phyloP scores from a whole-genome alignment of 345 rosid genomes.

The Eutrema yunnanense region DNA sequence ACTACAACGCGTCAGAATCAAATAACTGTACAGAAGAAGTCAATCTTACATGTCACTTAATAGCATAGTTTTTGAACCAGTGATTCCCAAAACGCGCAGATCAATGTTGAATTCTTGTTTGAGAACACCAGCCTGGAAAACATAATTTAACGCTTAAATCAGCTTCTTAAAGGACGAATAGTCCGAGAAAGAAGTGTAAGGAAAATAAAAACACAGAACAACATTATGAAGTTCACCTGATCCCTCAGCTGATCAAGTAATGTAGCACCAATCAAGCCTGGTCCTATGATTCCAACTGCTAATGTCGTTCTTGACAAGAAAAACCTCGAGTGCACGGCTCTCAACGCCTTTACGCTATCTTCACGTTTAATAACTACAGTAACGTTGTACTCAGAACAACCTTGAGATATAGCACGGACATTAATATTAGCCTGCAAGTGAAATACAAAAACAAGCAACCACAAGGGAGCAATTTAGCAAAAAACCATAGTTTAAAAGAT shows the following conservation, averaged over 20 bases:
- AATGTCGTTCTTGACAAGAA: constrained; percentile 87
- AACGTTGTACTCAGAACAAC: constrained; percentile 95
- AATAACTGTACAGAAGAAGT: constrained; percentile 4
- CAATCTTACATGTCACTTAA: constrained; percentile 77
- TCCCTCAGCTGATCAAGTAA: constrained; percentile 93
- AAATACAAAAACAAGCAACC: neutral
- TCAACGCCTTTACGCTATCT: constrained; percentile 88
- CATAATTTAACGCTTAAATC: neutral
- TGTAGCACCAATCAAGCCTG: constrained; percentile 92
- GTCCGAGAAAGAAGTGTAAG: neutral
- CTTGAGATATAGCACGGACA: constrained; percentile 97
- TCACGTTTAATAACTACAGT: constrained; percentile 85
- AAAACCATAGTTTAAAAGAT: neutral
- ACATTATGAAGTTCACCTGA: constrained; percentile 52
- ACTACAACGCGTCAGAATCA: neutral
- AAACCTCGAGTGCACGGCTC: constrained; percentile 98
- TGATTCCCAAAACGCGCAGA: constrained; percentile 94
- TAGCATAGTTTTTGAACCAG: constrained; percentile 73
- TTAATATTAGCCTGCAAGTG: constrained; percentile 82
- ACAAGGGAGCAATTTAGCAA: neutral
- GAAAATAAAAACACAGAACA: neutral
- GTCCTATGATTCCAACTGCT: constrained; percentile 93
- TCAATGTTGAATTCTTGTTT: constrained; percentile 97
- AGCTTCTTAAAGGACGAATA: neutral
- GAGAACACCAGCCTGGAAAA: constrained; percentile 76